These are phyloP conservation scores for Nemania abortiva DNA, from an alignment of 2,329 filamentous ascomycete species.

Conservation along the genomic window DNA sequence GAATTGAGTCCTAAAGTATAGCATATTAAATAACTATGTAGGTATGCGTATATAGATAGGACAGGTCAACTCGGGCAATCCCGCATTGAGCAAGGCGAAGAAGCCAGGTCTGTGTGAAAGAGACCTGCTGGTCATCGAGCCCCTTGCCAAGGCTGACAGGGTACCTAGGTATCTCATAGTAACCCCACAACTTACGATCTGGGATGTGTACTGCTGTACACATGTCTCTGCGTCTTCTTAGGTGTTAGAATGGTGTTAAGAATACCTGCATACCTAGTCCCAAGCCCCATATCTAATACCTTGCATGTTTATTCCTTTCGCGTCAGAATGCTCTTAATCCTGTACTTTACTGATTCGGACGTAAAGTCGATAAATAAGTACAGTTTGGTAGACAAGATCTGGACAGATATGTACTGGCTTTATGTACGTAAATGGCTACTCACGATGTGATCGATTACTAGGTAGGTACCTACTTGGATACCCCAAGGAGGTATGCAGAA, in stretches of 20 bases:
- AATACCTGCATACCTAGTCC: background rate
- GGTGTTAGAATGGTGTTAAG: background rate
- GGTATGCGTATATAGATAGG: too few relatives aligned
- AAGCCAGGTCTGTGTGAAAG: background rate
- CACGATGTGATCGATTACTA: background rate
- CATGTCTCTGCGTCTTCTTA: background rate
- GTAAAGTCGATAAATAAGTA: background rate
- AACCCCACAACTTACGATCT: conserved; percentile 17
- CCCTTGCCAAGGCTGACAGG: conserved; percentile 9
- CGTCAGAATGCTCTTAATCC: background rate
- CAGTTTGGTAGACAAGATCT: too few relatives aligned
- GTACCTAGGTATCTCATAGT: too few relatives aligned
- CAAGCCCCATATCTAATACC: background rate
- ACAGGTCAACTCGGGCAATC: conserved; percentile 1
- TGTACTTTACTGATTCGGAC: background rate
- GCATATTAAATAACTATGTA: too few relatives aligned
- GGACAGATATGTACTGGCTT: background rate
- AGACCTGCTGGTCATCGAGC: conserved; percentile 2
- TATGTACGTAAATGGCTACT: background rate
- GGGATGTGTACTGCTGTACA: background rate
- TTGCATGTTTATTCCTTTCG: background rate
- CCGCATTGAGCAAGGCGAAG: background rate
- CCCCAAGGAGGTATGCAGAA: too few relatives aligned
- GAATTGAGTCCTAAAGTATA: background rate
- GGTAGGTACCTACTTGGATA: background rate